Percentiles rank a stretch among this genome's conserved stretches.
Conservation (phyloP, 2,329 filamentous ascomycete species). For the Annulohypoxylon truncatum region DNA sequence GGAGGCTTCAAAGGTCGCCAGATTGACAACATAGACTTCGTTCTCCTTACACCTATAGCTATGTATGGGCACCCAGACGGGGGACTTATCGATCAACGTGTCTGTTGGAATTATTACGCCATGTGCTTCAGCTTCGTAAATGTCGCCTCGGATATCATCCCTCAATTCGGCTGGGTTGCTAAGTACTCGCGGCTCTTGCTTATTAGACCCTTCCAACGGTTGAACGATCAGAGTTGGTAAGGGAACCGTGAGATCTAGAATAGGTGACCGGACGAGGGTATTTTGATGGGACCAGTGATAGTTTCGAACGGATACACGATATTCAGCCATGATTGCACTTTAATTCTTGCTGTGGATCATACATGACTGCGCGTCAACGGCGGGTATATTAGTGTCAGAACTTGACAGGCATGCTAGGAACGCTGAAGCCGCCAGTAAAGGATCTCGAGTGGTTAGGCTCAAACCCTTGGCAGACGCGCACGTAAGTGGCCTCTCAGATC, state of each 20-base stretch:
- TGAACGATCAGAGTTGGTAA: conserved; percentile 37
- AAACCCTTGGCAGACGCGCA: background rate
- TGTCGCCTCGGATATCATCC: conserved; percentile 24
- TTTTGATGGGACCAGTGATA: conserved; percentile 42
- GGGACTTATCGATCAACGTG: conserved; percentile 15
- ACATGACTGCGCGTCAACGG: conserved; percentile 1
- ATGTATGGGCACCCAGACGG: conserved; percentile 44
- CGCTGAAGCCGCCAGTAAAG: background rate
- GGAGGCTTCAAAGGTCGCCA: conserved; percentile 32
- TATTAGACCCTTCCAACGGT: conserved; percentile 35
- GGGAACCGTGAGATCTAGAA: conserved; percentile 27
- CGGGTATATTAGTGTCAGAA: background rate
- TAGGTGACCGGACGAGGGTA: conserved; percentile 42
- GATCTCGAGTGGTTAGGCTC: background rate
- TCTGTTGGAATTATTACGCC: conserved; percentile 40
- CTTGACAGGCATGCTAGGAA: background rate
- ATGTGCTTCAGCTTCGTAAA: conserved; percentile 42
- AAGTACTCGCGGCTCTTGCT: conserved; percentile 40
- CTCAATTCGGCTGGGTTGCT: conserved; percentile 23
- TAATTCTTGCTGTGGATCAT: conserved; percentile 1
- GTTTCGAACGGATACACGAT: conserved; percentile 42
- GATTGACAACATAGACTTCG: conserved; percentile 39
- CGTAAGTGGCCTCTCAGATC: background rate
- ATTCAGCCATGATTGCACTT: conserved; percentile 24
- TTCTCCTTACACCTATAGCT: conserved; percentile 17